phyloP scores from a whole-genome alignment of 2,329 filamentous ascomycete species.

The Claviceps monticola region DNA sequence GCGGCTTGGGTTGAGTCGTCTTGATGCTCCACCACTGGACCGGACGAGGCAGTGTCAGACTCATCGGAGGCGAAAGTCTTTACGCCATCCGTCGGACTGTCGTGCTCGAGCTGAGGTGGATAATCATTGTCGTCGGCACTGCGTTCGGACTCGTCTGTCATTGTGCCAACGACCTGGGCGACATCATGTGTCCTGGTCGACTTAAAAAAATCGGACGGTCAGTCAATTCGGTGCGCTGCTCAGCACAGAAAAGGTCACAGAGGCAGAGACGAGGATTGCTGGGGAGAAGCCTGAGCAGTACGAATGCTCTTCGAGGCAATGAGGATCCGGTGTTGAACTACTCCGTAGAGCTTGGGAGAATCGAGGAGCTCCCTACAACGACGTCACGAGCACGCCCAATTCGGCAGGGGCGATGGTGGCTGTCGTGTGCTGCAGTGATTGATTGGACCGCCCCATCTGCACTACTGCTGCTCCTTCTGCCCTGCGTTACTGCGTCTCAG shows the following conservation, averaged over 20 bases:
- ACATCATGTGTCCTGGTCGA: conserved; percentile 3
- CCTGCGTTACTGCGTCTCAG: too few relatives aligned
- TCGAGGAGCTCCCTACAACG: neutral
- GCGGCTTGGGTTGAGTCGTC: neutral
- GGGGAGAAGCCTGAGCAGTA: neutral
- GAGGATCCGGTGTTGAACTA: neutral
- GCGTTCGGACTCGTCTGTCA: conserved; percentile 6
- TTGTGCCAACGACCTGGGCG: conserved; percentile 1
- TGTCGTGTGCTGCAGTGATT: neutral
- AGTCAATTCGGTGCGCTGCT: neutral
- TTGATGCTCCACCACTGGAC: neutral
- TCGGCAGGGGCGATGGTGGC: too few relatives aligned
- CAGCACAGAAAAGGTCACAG: neutral
- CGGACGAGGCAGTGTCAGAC: neutral
- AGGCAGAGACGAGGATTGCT: neutral
- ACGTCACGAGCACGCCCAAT: neutral
- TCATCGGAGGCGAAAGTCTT: neutral
- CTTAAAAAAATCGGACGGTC: neutral
- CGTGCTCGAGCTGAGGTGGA: neutral
- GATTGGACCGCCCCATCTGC: neutral
- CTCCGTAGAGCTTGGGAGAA: neutral
- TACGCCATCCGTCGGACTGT: neutral
- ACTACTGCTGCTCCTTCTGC: neutral
- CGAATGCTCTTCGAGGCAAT: neutral
- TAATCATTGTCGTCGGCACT: conserved; percentile 1